A percentile compares a stretch with the other conserved stretches of the same genome.
phyloP scores from a whole-genome alignment of 2,329 filamentous ascomycete genomes.

The Neopestalotiopsis sp. region DNA sequence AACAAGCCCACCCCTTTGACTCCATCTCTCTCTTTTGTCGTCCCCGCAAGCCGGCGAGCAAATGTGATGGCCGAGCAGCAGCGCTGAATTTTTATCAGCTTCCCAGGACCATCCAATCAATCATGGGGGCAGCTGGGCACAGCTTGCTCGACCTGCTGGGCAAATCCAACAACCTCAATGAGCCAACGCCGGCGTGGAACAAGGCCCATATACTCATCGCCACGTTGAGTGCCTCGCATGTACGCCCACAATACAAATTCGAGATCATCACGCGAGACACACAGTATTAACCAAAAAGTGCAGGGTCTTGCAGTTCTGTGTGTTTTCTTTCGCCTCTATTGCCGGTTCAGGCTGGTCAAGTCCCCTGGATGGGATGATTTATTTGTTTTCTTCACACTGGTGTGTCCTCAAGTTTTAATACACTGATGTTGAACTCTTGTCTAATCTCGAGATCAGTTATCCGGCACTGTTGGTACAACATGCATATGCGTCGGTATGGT shows the following conservation, averaged over 20 bases:
- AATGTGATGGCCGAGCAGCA: background rate
- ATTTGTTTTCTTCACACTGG: conserved; percentile 25
- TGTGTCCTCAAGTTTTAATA: background rate
- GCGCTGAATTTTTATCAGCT: background rate
- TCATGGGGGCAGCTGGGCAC: conserved; percentile 19
- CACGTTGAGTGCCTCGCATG: conserved; percentile 20
- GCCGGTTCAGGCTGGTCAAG: conserved; percentile 24
- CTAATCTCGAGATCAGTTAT: background rate
- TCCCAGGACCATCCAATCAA: background rate
- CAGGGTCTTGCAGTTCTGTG: conserved; percentile 20
- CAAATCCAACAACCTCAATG: conserved; percentile 26
- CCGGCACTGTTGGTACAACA: conserved; percentile 7
- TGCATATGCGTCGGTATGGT: conserved; percentile 12
- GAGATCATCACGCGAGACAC: background rate
- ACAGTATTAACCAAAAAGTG: background rate
- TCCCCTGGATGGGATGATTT: conserved; percentile 30
- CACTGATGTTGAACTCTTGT: background rate
- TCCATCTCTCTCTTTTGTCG: background rate
- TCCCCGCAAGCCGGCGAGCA: background rate
- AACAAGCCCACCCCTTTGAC: background rate
- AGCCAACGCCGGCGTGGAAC: conserved; percentile 28
- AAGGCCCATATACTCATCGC: conserved; percentile 21
- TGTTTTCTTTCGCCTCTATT: conserved; percentile 28
- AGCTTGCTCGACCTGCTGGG: conserved; percentile 23
- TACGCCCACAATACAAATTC: conserved; percentile 4